Evolutionary conservation across 2,329 filamentous ascomycete genomes (phyloP).

Genomic region (Exophiala sideris): DNA sequence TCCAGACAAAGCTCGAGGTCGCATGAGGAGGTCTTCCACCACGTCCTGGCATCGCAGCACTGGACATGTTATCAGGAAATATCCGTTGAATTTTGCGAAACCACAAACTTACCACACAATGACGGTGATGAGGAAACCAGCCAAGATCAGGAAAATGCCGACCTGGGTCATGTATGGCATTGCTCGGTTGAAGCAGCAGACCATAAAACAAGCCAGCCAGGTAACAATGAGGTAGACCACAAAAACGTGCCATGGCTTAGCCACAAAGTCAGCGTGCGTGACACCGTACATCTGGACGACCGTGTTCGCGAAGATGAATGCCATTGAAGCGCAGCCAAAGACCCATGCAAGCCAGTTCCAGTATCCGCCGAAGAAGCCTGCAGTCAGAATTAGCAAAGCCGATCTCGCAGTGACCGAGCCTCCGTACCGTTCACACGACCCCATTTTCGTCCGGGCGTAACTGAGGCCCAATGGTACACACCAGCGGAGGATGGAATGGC

Average conservation of each 20-base stretch:
- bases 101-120: constrained; percentile 34
- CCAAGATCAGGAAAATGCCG: constrained; percentile 51
- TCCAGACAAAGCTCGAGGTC: constrained; percentile 55
- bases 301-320: constrained; percentile 56
- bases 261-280: constrained; percentile 45
- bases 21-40: constrained; percentile 35
- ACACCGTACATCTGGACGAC: constrained; percentile 61
- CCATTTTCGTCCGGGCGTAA: constrained; percentile 54
- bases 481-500: constrained; percentile 59
- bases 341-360: constrained; percentile 55
- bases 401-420: background rate
- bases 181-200: constrained; percentile 46
- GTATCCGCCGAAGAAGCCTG: constrained; percentile 47
- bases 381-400: constrained; percentile 10
- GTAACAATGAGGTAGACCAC: constrained; percentile 51
- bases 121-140: constrained; percentile 47
- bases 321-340: constrained; percentile 59
- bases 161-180: constrained; percentile 33
- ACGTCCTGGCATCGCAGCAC: constrained; percentile 21
- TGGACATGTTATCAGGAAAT: background rate
- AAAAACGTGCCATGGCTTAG: constrained; percentile 58
- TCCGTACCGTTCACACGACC: constrained; percentile 40
- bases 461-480: constrained; percentile 61
- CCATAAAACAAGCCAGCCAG: constrained; percentile 21
- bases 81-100: background rate